Conservation (phyloP, 2,329 filamentous ascomycete genomes). For the Aspergillus ochraceoroseus region DNA sequence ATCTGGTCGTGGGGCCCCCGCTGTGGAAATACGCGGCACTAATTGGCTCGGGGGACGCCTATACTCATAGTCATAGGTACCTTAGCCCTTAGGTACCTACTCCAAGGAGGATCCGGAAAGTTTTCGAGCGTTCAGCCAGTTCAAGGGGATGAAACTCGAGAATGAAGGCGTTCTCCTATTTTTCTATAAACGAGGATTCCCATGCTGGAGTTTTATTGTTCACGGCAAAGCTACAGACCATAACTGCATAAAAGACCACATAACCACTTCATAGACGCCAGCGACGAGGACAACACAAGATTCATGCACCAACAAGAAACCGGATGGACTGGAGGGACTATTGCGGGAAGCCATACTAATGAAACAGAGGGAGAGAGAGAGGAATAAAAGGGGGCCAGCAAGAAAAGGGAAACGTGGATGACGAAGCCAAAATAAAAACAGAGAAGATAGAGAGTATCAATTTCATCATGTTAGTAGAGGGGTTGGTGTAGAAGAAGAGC, state of each 20-base stretch:
- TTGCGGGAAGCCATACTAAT: not conserved
- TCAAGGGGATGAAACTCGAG: too few relatives aligned
- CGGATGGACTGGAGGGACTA: not conserved
- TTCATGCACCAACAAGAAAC: not conserved
- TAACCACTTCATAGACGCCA: conserved; percentile 11
- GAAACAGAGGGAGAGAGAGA: not conserved
- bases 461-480: conserved; percentile 22
- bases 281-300: not conserved
- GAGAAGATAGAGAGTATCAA: conserved; percentile 9
- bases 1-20: conserved; percentile 3
- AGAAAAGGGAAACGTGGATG: conserved; percentile 1
- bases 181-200: not conserved
- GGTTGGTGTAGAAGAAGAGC: conserved; percentile 19
- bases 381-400: conserved; percentile 1
- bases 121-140: too few relatives aligned
- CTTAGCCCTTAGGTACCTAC: too few relatives aligned
- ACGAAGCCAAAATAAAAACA: conserved; percentile 3
- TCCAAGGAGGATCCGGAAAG: too few relatives aligned
- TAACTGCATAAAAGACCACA: conserved; percentile 11
- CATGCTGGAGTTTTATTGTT: conserved; percentile 2
- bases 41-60: not conserved
- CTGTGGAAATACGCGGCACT: conserved; percentile 1
- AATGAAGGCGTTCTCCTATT: too few relatives aligned
- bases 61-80: not conserved
- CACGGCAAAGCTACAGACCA: conserved; percentile 3